These are phyloP conservation scores for Citrus trifoliata DNA, from an alignment of 345 rosid genomes.

Conservation along the genomic window DNA sequence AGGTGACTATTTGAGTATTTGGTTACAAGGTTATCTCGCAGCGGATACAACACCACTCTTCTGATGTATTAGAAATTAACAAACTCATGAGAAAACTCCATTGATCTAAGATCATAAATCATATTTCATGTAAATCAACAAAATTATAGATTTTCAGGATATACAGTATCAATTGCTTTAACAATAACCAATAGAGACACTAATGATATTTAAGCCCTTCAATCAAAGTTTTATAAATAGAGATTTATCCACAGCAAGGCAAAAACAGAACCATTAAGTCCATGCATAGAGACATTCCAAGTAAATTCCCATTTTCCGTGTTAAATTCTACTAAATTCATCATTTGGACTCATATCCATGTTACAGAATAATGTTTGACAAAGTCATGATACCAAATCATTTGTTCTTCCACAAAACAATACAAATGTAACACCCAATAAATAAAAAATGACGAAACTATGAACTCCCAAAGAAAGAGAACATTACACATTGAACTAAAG, in stretches of 20 bases:
- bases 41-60: background rate
- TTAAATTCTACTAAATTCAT: background rate
- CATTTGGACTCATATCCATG: background rate
- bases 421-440: background rate
- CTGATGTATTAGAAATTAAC: background rate
- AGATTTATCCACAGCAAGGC: background rate
- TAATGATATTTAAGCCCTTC: background rate
- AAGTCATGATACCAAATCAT: background rate
- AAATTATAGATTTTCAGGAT: background rate
- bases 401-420: background rate
- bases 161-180: background rate
- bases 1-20: background rate
- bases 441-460: background rate
- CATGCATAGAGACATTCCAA: background rate
- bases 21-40: background rate
- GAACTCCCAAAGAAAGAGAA: background rate
- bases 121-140: background rate
- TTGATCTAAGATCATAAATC: background rate
- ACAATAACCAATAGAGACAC: background rate
- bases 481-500: background rate
- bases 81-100: background rate
- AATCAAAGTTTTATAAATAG: background rate
- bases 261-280: background rate
- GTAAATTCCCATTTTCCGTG: background rate
- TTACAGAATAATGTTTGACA: background rate